Evolutionary conservation across 768 basidiomycete species (phyloP).

Genomic region (Sistotremastrum niveocremeum): DNA sequence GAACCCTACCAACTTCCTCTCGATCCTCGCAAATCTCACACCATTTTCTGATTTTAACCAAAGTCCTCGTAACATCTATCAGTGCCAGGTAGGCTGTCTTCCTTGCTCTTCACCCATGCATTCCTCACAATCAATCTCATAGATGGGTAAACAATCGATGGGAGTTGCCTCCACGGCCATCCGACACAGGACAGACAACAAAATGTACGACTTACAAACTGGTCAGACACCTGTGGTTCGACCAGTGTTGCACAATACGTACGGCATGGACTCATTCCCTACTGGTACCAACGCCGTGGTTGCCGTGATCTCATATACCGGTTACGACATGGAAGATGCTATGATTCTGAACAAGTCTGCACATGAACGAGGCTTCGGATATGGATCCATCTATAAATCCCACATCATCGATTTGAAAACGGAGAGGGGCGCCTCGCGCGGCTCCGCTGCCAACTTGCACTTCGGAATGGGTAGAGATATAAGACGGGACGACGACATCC

Average conservation of each 20-base stretch:
- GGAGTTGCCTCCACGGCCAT: constrained; percentile 92
- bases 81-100: constrained; percentile 57
- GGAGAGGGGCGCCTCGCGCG: constrained; percentile 50
- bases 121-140: constrained; percentile 4
- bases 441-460: constrained; percentile 51
- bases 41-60: constrained; percentile 99
- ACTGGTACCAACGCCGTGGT: constrained; percentile 97
- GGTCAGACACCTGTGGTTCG: constrained; percentile 94
- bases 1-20: constrained; percentile 88
- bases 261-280: constrained; percentile 97
- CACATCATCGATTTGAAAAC: constrained; percentile 85
- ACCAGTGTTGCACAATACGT: constrained; percentile 79
- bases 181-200: constrained; percentile 92
- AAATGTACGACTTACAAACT: constrained; percentile 89
- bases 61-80: constrained; percentile 86
- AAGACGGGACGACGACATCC: constrained; percentile 32
- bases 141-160: constrained; percentile 99
- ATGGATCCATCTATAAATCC: constrained; percentile 94
- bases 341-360: constrained; percentile 99
- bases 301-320: constrained; percentile 99
- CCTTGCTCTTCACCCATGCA: not conserved
- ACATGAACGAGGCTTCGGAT: constrained; percentile 94
- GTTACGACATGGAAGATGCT: constrained; percentile 99
- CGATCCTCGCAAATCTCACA: constrained; percentile 92
- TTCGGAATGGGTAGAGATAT: constrained; percentile 83